Percentiles rank a stretch among this genome's conserved stretches.
phyloP scores from a whole-genome alignment of 2,329 filamentous ascomycete genomes.

The Nothophoma quercina region DNA sequence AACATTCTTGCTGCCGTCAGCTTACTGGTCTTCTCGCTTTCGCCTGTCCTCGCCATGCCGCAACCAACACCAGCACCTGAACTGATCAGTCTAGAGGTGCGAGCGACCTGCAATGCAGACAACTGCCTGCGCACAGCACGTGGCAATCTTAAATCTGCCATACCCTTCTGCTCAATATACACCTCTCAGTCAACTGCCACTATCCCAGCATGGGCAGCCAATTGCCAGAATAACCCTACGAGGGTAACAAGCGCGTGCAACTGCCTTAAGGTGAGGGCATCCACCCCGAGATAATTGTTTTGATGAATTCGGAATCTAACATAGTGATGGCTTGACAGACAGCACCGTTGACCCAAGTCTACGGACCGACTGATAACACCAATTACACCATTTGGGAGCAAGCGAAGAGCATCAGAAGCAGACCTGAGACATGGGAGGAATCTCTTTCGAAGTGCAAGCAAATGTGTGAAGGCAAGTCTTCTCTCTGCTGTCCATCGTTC shows the following conservation, averaged over 20 bases:
- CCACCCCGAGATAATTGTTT: too few species aligned
- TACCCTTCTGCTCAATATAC: conserved; percentile 3
- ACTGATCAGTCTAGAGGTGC: background rate
- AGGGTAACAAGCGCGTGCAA: background rate
- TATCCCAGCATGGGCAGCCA: conserved; percentile 3
- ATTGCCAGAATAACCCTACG: conserved; percentile 4
- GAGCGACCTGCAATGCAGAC: background rate
- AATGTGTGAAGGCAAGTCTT: background rate
- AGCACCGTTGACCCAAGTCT: background rate
- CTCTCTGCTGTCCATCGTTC: too few species aligned
- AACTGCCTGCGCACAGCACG: conserved; percentile 1
- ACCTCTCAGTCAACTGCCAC: background rate
- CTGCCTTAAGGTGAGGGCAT: conserved; percentile 1
- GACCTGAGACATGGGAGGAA: conserved; percentile 4
- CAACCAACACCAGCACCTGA: background rate
- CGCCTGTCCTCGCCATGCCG: background rate
- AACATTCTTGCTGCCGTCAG: background rate
- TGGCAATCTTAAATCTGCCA: background rate
- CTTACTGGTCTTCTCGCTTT: background rate
- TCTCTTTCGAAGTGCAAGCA: background rate
- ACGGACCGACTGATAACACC: background rate
- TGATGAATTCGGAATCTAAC: background rate
- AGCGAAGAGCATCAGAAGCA: conserved; percentile 1
- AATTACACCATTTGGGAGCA: background rate
- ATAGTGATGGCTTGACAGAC: background rate